Base-by-base conservation (phyloP, 176 grass and related monocot species). In the Oryza nivara region DNA sequence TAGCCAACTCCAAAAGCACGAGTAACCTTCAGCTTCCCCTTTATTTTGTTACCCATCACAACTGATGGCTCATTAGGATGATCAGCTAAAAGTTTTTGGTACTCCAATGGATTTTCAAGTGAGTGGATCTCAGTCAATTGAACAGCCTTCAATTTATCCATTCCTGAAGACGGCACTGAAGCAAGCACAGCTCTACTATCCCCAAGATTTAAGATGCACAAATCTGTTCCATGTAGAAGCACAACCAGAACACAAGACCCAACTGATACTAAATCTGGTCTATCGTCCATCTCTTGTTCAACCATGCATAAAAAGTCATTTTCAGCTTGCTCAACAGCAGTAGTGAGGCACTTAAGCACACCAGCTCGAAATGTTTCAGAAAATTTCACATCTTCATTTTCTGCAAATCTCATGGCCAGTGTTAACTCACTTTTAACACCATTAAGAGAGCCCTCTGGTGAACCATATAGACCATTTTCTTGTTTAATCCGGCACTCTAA, bases 101-200 rank as follows among this genome's bases (percentile, higher is more conserved):
- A 86, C 73, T 99, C 97, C 41, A 56, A 64, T 61, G 91, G 91
- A 77, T 94, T 94, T 46, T 96, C 91, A 70, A 92, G 84, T 60
- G 83, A 91, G 86, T 99, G 97, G 32, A 7, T 96, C 86, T 96
- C 92, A 0, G 97, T 99, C 73, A 99, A 80, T 76, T 99, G 97
- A 81, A 82, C 85, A 47, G 91, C 90, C 86, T 76, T 85, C 78
- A 96, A 80, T 47, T 30, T 72, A 49, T 73, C 77, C 67, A 51
- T 91, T 83, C 85, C 45, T 73, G 75, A 9, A 67, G 74, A 80
- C 41, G 80, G 52, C 84, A 72, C 86, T 70, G 90, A 89, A 79
- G 97, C 97, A 63, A 99, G 86, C 32, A 99, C 97, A 32, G 93
- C 92, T 91, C 93, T 96, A 86, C 97, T 99, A 76, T 99, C 97